phyloP scores from a whole-genome alignment of 108 stramenopile species.

The Cylindrotheca closterium region DNA sequence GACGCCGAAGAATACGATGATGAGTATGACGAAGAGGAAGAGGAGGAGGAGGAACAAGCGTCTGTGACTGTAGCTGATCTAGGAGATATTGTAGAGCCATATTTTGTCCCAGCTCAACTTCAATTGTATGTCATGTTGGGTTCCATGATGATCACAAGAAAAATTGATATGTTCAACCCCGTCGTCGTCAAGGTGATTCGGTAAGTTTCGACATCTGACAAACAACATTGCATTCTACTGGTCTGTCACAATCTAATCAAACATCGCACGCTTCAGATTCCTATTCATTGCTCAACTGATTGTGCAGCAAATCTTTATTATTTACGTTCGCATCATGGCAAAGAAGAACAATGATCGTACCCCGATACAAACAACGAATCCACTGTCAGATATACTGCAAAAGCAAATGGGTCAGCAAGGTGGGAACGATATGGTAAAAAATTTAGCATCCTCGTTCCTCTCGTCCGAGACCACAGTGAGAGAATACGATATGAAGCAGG shows the following conservation, averaged over 20 bases:
- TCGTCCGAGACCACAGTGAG: constrained; percentile 59
- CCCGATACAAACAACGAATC: constrained; percentile 49
- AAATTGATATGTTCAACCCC: constrained; percentile 53
- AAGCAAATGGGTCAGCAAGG: constrained; percentile 28
- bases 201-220: constrained; percentile 12
- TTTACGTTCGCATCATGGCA: constrained; percentile 67
- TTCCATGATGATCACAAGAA: constrained; percentile 55
- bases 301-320: constrained; percentile 56
- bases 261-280: constrained; percentile 22
- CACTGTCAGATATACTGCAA: constrained; percentile 31
- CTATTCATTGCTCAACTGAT: constrained; percentile 57
- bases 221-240: neutral
- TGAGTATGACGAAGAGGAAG: constrained; percentile 5
- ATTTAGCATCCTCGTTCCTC: constrained; percentile 67
- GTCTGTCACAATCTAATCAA: neutral
- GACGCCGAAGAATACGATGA: constrained; percentile 3
- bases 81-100: constrained; percentile 22
- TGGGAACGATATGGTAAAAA: constrained; percentile 52
- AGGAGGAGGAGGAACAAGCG: constrained; percentile 4
- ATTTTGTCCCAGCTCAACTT: constrained; percentile 19
- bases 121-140: constrained; percentile 47
- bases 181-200: constrained; percentile 46
- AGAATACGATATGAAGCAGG: constrained; percentile 79
- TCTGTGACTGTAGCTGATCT: neutral
- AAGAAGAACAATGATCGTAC: constrained; percentile 63